These are phyloP conservation scores for Elsinoe batatas DNA, from an alignment of 2,329 filamentous ascomycete species.

Conservation along the genomic window DNA sequence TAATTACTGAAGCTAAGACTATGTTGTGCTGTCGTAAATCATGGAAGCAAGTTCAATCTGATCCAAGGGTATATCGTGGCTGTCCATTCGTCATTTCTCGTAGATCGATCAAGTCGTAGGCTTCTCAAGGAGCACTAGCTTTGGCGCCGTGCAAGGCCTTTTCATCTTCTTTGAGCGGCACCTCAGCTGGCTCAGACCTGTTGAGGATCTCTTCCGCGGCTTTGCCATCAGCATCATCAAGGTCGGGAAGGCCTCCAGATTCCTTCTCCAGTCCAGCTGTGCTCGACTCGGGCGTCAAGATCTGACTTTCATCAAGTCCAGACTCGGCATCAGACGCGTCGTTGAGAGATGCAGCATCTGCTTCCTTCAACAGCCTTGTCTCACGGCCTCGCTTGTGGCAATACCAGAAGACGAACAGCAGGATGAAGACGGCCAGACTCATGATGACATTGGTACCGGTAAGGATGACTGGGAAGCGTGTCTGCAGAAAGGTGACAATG, in stretches of 20 bases:
- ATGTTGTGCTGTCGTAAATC: conserved; percentile 1
- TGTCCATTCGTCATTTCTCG: neutral
- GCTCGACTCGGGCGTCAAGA: conserved; percentile 1
- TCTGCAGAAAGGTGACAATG: conserved; percentile 81
- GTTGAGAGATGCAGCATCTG: conserved; percentile 7
- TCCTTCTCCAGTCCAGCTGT: neutral
- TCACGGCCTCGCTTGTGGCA: conserved; percentile 92
- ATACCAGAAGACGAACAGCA: conserved; percentile 95
- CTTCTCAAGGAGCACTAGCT: neutral
- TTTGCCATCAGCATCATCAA: neutral
- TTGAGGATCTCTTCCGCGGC: conserved; percentile 15
- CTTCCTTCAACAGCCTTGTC: conserved; percentile 51
- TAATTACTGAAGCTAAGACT: neutral
- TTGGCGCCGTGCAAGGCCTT: neutral
- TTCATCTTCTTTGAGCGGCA: conserved; percentile 16
- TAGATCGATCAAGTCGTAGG: too few relatives aligned
- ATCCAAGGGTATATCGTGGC: conserved; percentile 6
- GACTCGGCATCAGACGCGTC: conserved; percentile 9
- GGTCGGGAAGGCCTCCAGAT: neutral
- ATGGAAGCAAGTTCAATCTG: neutral
- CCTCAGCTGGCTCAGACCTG: conserved; percentile 20
- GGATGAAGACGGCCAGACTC: conserved; percentile 76
- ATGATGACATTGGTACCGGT: conserved; percentile 79
- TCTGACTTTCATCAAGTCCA: conserved; percentile 1
- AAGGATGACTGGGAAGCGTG: conserved; percentile 81